Evolutionary conservation across 176 grass and related monocot species (phyloP), one percentile per base, ranked within the genome.

Genomic region (Phoenix roebelenii): DNA sequence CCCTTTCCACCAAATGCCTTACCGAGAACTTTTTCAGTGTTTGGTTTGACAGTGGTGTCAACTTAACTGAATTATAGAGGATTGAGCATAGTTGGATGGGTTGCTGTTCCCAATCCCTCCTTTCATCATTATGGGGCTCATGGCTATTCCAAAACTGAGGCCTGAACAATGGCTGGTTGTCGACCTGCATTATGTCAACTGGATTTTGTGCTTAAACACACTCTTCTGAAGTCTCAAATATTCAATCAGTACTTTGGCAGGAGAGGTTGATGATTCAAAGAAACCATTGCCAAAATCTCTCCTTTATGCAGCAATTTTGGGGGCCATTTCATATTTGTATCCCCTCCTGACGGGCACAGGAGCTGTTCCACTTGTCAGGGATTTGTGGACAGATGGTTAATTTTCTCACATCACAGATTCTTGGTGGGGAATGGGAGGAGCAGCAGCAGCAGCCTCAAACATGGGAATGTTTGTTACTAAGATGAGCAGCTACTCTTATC

Each of bases 151-250:
- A 5, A 66, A 70, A 24, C 83, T 90, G 49, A 74, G 80, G 52
- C 86, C 91, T 1, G 35, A 52, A 14, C 67, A 82, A 57, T 90
- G 87, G 87, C 25, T 73, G 3, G 50, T 9, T 15, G 74, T 90
- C 25, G 82, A 90, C 17, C 32, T 85, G 25, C 71, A 63, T 9
- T 79, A 12, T 64, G 83, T 96, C n/a, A 82, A 85, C 23, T 96
- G 91, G 91, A 80, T 77, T 20, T 66, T 90, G 24, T 96, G 90
- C 80, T 74, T 96, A 51, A 96, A 96, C 18, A 96, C 86, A 9
- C 56, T 96, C 24, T 90, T 96, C 48, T 96, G 91, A 86, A 96
- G 90, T 74, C 87, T 96, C 20, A 96, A 96, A 74, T 90, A 96
- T 83, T 96, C 91, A 25, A 82, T 96, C 7, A 96, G 91, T 66